Conservation (phyloP, 306 rosid genomes). For the Fragaria iinumae region DNA sequence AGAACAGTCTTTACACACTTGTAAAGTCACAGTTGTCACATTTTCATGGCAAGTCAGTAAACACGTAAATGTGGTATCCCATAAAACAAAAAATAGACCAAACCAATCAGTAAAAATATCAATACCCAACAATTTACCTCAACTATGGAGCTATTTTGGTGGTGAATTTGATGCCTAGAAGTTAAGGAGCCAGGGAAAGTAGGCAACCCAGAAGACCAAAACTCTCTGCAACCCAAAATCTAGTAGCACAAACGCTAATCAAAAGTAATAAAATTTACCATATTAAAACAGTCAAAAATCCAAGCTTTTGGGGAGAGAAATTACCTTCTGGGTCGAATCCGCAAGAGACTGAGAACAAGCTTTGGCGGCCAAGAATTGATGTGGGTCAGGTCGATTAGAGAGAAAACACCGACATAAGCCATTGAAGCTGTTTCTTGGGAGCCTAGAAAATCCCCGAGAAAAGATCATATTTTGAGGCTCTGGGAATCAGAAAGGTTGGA, state of each 20-base stretch:
- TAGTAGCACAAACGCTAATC: constrained; percentile 35
- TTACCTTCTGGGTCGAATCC: constrained; percentile 48
- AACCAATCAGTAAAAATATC: constrained; percentile 4
- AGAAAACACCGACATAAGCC: constrained; percentile 43
- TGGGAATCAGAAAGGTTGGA: neutral
- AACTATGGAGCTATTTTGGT: constrained; percentile 67
- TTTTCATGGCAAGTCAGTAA: neutral
- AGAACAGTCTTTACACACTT: neutral
- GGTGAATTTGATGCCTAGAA: constrained; percentile 62
- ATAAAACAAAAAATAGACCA: neutral
- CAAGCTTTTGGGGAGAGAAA: neutral
- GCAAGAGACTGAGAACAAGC: constrained; percentile 16
- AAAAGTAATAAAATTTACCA: neutral
- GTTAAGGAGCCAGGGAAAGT: constrained; percentile 33
- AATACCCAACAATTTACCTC: constrained; percentile 49
- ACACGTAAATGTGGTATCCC: neutral
- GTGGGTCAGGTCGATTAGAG: constrained; percentile 33
- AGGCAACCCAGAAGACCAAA: constrained; percentile 38
- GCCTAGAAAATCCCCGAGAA: constrained; percentile 49
- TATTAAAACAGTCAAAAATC: constrained; percentile 5
- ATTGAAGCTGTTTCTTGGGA: constrained; percentile 42
- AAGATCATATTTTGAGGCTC: constrained; percentile 40
- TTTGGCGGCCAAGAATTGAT: constrained; percentile 23
- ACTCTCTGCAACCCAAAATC: constrained; percentile 48
- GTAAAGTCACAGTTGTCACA: neutral